These are phyloP conservation scores for Metschnikowia similis DNA, from an alignment of 805 yeast species.

Conservation along the genomic window DNA sequence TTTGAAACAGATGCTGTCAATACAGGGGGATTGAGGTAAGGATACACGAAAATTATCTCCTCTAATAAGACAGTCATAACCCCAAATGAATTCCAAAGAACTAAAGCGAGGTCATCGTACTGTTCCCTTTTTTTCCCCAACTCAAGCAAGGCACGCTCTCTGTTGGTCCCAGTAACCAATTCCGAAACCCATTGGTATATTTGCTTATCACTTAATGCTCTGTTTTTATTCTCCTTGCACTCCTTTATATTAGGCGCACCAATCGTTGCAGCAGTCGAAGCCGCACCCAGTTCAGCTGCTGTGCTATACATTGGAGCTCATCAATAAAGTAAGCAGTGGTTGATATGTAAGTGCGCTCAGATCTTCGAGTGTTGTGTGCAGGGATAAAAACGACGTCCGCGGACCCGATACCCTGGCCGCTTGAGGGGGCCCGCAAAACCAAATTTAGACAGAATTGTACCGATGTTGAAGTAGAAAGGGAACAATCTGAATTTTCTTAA, in stretches of 20 bases:
- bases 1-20: conserved; percentile 83
- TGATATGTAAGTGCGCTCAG: background rate
- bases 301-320: conserved; percentile 3
- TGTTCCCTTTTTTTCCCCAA: conserved; percentile 92
- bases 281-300: conserved; percentile 4
- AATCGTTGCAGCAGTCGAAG: background rate
- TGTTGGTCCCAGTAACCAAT: conserved; percentile 81
- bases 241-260: background rate
- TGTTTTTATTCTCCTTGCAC: conserved; percentile 6
- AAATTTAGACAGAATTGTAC: background rate
- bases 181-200: conserved; percentile 89
- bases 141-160: conserved; percentile 89
- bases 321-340: background rate
- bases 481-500: background rate
- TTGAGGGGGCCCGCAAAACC: background rate
- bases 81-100: conserved; percentile 93
- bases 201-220: conserved; percentile 59
- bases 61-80: conserved; percentile 89
- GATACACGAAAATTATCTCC: conserved; percentile 88
- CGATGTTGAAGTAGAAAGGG: too few species aligned
- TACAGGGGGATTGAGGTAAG: conserved; percentile 81
- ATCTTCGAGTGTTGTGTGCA: background rate
- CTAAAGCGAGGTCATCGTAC: conserved; percentile 88
- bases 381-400: background rate
- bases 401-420: background rate